Conservation (phyloP, 306 rosid genomes). For the Medicago lupulina region DNA sequence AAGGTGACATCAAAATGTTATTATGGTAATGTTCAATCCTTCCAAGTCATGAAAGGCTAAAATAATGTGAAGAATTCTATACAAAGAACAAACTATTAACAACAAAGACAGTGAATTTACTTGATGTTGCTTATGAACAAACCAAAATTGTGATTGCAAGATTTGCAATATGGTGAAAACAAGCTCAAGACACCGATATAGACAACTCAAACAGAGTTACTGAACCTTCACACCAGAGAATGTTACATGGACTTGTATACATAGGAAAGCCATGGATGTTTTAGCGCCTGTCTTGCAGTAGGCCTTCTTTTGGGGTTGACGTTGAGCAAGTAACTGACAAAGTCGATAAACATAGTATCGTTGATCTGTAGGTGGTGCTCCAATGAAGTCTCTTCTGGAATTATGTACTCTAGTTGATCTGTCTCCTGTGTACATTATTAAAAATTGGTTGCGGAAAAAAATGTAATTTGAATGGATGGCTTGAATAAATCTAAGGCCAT, state of each 20-base stretch:
- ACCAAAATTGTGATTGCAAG: slow-evolving; percentile 57
- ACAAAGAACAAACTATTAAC: slow-evolving; percentile 47
- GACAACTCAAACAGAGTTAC: slow-evolving; percentile 25
- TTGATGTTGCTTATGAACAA: slow-evolving; percentile 43
- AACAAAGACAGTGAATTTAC: slow-evolving; percentile 31
- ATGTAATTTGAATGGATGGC: slow-evolving; percentile 3
- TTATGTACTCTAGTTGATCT: slow-evolving; percentile 79
- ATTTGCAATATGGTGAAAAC: slow-evolving; percentile 31
- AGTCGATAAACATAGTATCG: slow-evolving; percentile 69
- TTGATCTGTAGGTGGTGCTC: slow-evolving; percentile 71
- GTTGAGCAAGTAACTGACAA: slow-evolving; percentile 67
- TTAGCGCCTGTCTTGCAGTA: slow-evolving; percentile 75
- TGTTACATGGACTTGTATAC: slow-evolving; percentile 50
- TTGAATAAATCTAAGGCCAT: neutral
- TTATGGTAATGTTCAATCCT: slow-evolving; percentile 40
- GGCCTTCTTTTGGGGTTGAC: slow-evolving; percentile 83
- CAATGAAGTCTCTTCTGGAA: slow-evolving; percentile 79
- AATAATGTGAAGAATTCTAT: slow-evolving; percentile 42
- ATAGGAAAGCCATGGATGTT: slow-evolving; percentile 94
- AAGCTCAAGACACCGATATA: slow-evolving; percentile 29
- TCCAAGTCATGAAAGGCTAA: slow-evolving; percentile 43
- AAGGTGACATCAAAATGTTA: slow-evolving; percentile 37
- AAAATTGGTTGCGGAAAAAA: slow-evolving; percentile 30
- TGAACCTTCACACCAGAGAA: slow-evolving; percentile 38
- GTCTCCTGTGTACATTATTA: slow-evolving; percentile 64